Evolutionary conservation across 75 land plant species (phyloP), one percentile per base, ranked within the genome.

Genomic region (Adiantum capillusveneris): DNA sequence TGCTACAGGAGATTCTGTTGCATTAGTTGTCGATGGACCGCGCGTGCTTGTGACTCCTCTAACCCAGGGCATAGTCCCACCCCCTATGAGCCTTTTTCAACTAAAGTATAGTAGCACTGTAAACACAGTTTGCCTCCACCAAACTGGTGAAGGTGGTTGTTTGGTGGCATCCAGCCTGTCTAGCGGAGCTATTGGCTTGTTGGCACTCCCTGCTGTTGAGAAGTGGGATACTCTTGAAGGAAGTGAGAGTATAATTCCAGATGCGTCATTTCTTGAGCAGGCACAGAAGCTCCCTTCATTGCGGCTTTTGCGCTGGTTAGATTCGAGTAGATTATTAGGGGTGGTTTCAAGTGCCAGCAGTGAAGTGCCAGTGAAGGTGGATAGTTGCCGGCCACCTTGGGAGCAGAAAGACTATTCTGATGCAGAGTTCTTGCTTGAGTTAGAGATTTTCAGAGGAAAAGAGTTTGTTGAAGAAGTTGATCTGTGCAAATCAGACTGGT

Each of bases 81-180:
- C 99, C 45, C 99, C 99, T 9, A 73, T 95, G 92, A 80, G 66
- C 49, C 60, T 78, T 18, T 90, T 90, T 57, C 74, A 56, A 52
- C 54, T 95, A 34, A 77, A 76, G 26, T 87, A 86, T 74, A 75
- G 62, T 11, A 53, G 69, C 65, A 58, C 92, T 73, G 84, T 95
- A 50, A 67, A 74, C 24, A 73, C 74, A 19, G 65, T 90, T 20
- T 63, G 88, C 28, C 70, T 82, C 19, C 64, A 62, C 49, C 52
- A 59, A 18, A 63, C 46, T 28, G 63, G 58, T 36, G 57, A 56
- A 12, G 72, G 70, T 62, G 67, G 64, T 41, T 55, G 13, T 26
- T 29, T 14, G 29, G 44, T 90, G 53, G 97, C 88, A 25, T 84
- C 75, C 9, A 54, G 69, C 44, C 59, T 90, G 20, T 86, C 88